These are phyloP conservation scores for Termitomyces sp. DNA, from an alignment of 768 basidiomycete genomes.

Conservation along the genomic window DNA sequence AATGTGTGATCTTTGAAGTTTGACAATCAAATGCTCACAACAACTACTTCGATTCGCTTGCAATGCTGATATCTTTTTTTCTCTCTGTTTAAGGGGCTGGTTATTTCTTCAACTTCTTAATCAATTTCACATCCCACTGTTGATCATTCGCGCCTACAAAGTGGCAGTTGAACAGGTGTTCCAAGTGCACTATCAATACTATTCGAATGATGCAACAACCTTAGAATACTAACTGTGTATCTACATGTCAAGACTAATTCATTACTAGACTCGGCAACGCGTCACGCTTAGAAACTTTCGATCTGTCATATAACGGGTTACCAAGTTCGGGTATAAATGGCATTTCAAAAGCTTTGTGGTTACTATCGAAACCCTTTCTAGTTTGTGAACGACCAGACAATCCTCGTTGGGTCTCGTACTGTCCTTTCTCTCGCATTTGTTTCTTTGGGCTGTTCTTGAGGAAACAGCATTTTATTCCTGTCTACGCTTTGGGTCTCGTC, in stretches of 20 bases:
- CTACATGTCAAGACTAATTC: no score
- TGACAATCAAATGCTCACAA: no score
- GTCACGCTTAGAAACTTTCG: neutral
- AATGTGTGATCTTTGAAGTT: no score
- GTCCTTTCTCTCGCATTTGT: slow-evolving; percentile 6
- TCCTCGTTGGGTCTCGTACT: slow-evolving; percentile 5
- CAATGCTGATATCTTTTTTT: no score
- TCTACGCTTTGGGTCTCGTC: neutral
- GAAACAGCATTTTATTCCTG: neutral
- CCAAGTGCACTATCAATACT: neutral
- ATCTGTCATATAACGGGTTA: neutral
- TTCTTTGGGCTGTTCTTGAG: slow-evolving; percentile 4
- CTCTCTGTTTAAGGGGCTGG: no score
- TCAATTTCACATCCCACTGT: no score
- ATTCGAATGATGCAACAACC: neutral
- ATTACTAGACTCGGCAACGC: no score
- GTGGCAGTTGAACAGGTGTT: no score
- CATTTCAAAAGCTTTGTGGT: neutral
- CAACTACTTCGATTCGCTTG: neutral
- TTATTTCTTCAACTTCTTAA: no score
- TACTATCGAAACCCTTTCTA: neutral
- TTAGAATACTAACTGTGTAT: neutral
- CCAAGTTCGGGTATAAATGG: neutral
- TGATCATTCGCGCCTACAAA: no score
- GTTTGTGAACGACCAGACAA: neutral